These are phyloP conservation scores for Neonectria ditissima DNA, from an alignment of 2,329 filamentous ascomycete genomes.

Conservation along the genomic window DNA sequence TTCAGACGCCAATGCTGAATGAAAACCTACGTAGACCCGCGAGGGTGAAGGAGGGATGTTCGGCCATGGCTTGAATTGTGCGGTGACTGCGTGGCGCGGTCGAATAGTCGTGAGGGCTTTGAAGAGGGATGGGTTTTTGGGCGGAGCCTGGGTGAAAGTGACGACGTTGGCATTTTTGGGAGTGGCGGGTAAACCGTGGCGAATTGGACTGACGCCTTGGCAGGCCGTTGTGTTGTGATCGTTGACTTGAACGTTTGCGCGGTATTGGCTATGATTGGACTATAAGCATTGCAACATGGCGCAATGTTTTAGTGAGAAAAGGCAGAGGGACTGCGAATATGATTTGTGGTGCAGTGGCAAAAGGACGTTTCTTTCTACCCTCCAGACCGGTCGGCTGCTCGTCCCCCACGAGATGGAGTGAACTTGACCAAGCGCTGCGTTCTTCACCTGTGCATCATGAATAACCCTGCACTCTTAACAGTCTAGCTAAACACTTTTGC, in stretches of 20 bases:
- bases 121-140: not conserved
- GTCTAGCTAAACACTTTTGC: too few species aligned
- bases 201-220: not conserved
- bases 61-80: slow-evolving; percentile 47
- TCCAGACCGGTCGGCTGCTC: too few species aligned
- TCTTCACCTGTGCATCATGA: too few species aligned
- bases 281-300: not conserved
- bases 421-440: too few species aligned
- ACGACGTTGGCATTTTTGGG: not conserved
- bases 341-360: not conserved
- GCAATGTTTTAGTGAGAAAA: not conserved
- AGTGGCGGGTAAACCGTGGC: not conserved
- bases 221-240: not conserved
- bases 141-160: not conserved
- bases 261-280: not conserved
- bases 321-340: too few species aligned
- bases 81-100: not conserved
- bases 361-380: not conserved
- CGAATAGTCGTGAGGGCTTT: not conserved
- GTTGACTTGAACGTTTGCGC: not conserved
- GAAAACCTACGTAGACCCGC: slow-evolving; percentile 51
- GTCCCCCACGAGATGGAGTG: too few species aligned
- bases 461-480: too few species aligned
- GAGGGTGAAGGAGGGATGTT: slow-evolving; percentile 56
- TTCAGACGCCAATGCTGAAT: accelerated